These are phyloP conservation scores for Globisporangium okanoganense DNA, from an alignment of 352 stramenopile genomes.

Conservation along the genomic window DNA sequence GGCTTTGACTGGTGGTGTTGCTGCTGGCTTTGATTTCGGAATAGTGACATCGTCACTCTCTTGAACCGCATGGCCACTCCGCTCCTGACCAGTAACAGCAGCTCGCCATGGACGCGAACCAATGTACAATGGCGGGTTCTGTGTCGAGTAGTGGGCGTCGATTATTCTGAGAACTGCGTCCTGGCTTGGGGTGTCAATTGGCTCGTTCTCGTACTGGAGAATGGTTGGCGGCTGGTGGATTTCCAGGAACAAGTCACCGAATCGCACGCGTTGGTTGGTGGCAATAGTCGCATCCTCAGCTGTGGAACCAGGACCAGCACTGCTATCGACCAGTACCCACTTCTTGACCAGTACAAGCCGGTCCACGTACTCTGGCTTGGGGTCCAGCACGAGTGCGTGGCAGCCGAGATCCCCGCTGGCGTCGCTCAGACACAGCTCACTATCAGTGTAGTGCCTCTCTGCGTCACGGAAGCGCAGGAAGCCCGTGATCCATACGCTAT, in stretches of 20 bases:
- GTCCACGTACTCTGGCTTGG: constrained; percentile 29
- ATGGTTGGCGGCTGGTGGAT: constrained; percentile 23
- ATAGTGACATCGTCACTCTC: background rate
- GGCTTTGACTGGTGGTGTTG: background rate
- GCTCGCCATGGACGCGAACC: constrained; percentile 23
- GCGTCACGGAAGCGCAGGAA: constrained; percentile 37
- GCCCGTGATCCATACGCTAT: constrained; percentile 37
- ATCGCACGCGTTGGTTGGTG: constrained; percentile 9
- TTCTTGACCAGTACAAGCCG: constrained; percentile 54
- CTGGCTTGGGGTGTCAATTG: background rate
- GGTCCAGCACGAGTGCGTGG: constrained; percentile 35
- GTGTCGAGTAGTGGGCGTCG: constrained; percentile 23
- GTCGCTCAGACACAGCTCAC: constrained; percentile 37
- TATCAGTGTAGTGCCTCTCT: background rate
- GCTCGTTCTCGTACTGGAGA: constrained; percentile 2
- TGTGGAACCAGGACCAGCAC: no score
- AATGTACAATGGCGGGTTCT: constrained; percentile 47
- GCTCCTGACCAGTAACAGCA: no score
- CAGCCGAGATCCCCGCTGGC: background rate
- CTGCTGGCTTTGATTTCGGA: no score
- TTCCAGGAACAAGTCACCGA: constrained; percentile 34
- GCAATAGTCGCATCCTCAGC: background rate
- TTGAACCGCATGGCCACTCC: no score
- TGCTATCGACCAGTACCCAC: constrained; percentile 43
- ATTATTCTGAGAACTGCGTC: constrained; percentile 26